Evolutionary conservation across 2,329 filamentous ascomycete species (phyloP).

Genomic region (Fusarium sp.): DNA sequence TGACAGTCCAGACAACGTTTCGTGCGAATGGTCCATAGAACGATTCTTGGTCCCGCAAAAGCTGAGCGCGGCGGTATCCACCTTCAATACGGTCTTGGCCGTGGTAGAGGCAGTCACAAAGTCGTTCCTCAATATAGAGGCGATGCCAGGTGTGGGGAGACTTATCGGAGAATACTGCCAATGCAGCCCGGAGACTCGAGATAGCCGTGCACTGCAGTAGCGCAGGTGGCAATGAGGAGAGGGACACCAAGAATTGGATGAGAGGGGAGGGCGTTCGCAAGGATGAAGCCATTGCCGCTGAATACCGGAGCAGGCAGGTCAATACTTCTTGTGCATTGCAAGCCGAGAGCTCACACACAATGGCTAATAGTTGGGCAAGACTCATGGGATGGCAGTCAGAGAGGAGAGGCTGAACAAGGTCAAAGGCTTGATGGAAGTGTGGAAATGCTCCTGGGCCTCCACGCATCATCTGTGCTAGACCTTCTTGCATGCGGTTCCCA

Average conservation of each 20-base stretch:
- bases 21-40: background rate
- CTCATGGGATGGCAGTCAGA: background rate
- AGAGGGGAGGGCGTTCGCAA: background rate
- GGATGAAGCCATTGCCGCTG: background rate
- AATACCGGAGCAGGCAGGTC: background rate
- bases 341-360: background rate
- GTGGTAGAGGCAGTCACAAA: background rate
- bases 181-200: slow-evolving; percentile 1
- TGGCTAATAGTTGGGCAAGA: background rate
- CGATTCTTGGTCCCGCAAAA: background rate
- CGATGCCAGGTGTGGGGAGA: background rate
- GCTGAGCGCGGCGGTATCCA: background rate
- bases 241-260: background rate
- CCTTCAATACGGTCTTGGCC: background rate
- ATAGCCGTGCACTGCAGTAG: background rate
- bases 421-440: background rate
- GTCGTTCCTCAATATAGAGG: background rate
- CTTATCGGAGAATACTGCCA: background rate
- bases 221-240: background rate
- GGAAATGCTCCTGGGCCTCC: background rate
- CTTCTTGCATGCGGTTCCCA: background rate
- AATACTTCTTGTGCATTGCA: background rate
- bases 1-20: background rate
- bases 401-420: background rate
- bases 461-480: background rate